Percentiles rank a stretch among this genome's conserved stretches.
Evolutionary conservation across 768 basidiomycete species (phyloP).

Genomic region (Tubosaeta sp.): DNA sequence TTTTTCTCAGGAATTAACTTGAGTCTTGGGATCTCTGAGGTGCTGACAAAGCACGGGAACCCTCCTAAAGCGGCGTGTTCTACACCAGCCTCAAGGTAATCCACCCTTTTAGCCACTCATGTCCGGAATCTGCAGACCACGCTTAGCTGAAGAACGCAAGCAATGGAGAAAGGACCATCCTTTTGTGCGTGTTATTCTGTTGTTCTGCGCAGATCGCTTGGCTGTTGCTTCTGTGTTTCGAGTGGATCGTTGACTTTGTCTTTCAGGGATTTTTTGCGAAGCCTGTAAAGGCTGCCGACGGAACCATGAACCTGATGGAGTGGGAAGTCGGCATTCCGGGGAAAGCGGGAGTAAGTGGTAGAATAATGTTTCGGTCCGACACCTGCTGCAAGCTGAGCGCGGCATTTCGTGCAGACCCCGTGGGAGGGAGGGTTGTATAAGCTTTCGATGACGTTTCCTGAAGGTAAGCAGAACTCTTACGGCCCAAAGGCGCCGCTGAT

Average conservation of each 20-base stretch:
- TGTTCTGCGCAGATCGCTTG: not conserved
- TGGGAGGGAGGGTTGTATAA: slow-evolving; percentile 99
- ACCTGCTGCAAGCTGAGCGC: slow-evolving; percentile 10
- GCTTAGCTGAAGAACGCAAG: slow-evolving; percentile 95
- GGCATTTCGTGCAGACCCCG: slow-evolving; percentile 59
- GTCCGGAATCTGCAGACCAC: slow-evolving; percentile 91
- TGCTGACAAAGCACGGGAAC: slow-evolving; percentile 19
- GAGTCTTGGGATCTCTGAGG: too few relatives aligned
- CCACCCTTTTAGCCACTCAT: slow-evolving; percentile 34
- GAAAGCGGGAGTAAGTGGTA: slow-evolving; percentile 69
- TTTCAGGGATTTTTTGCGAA: slow-evolving; percentile 94
- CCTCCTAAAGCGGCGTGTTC: not conserved
- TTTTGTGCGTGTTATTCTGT: slow-evolving; percentile 60
- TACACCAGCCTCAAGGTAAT: not conserved
- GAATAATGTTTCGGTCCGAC: slow-evolving; percentile 1
- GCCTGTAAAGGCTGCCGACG: slow-evolving; percentile 84
- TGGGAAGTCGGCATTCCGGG: slow-evolving; percentile 99
- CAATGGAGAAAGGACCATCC: slow-evolving; percentile 99
- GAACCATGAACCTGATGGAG: slow-evolving; percentile 93
- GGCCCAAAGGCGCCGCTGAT: slow-evolving; percentile 6
- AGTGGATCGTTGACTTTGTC: slow-evolving; percentile 6
- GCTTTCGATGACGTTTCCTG: slow-evolving; percentile 91
- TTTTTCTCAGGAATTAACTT: too few relatives aligned
- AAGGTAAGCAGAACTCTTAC: slow-evolving; percentile 53
- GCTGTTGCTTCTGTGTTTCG: not conserved